Evolutionary conservation across 306 rosid genomes (phyloP), one percentile per base, ranked within the genome.

Genomic region (Quercus agrifolia): DNA sequence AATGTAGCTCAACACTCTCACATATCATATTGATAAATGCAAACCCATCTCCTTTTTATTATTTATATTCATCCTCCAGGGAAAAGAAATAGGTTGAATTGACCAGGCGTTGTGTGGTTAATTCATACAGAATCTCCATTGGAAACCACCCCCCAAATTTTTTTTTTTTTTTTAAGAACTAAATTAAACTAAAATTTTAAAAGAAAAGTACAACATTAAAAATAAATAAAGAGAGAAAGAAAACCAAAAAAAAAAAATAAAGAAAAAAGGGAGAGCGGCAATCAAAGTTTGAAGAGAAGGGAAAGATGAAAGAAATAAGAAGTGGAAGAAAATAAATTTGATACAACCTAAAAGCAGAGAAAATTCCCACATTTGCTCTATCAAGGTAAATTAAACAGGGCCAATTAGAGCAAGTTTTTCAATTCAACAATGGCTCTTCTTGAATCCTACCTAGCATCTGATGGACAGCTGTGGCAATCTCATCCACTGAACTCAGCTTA

Each of bases 401-500:
- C 31, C 46, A 85, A 62, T 76, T 76, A 72, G 78, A 76, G 80
- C 56, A 73, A 73, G 63, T 25, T 72, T 78, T 80, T 72, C 81
- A 81, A 10, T 28, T 62, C 85, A 86, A 61, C 75, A 82, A 67
- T 85, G 92, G 78, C 73, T 95, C 99, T 74, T 89, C 89, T 76
- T 91, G 91, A 78, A 96, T 96, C 85, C 81, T 86, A 33, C 83
- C 71, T 68, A 96, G 85, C 85, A 91, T 86, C 87, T 91, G 91
- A 80, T 88, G 85, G 81, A 90, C 81, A 28, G 98, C 98, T 52
- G 90, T 76, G 3, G 99, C 96, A 74, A 96, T 93, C 75, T 93
- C 99, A 80, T 93, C 98, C 74, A 89, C 99, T 59, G 98, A 88
- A 80, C 75, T 90, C 80, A 96, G 87, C 81, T 82, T 85, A 77